phyloP scores from a whole-genome alignment of 1,139 yeast genomes.

The Magnusiomyces tetraspermus region DNA sequence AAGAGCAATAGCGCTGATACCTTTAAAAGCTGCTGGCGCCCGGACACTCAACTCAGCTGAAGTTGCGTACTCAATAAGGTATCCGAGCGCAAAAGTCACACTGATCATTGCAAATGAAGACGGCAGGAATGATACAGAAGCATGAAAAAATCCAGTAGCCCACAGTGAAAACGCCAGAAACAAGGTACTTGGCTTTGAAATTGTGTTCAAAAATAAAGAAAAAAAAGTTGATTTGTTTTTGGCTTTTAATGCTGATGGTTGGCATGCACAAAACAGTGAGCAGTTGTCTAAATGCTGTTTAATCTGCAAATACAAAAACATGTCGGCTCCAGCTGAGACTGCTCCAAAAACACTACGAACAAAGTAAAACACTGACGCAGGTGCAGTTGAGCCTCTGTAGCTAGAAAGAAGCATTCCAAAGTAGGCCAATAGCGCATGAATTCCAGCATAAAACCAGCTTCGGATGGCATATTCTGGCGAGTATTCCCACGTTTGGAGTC shows the following conservation, averaged over 20 bases:
- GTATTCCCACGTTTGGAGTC: constrained; percentile 95
- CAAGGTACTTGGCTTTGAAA: constrained; percentile 15
- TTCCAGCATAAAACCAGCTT: constrained; percentile 58
- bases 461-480: constrained; percentile 85
- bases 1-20: constrained; percentile 44
- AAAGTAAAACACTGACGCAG: constrained; percentile 35
- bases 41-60: constrained; percentile 23
- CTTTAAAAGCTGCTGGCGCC: constrained; percentile 30
- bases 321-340: constrained; percentile 47
- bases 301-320: constrained; percentile 41
- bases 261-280: no score
- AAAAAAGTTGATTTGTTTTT: no score
- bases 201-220: no score
- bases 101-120: constrained; percentile 74
- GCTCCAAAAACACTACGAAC: constrained; percentile 48
- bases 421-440: constrained; percentile 30
- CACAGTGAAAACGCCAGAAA: constrained; percentile 36
- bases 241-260: no score
- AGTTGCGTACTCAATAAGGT: constrained; percentile 29
- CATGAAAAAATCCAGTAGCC: constrained; percentile 72
- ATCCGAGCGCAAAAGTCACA: constrained; percentile 45
- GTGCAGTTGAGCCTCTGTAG: background rate
- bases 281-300: constrained; percentile 30
- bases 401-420: background rate
- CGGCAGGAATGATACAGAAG: constrained; percentile 76